Base-by-base conservation (phyloP, 805 yeast genomes). In the Pichia eremophila region DNA sequence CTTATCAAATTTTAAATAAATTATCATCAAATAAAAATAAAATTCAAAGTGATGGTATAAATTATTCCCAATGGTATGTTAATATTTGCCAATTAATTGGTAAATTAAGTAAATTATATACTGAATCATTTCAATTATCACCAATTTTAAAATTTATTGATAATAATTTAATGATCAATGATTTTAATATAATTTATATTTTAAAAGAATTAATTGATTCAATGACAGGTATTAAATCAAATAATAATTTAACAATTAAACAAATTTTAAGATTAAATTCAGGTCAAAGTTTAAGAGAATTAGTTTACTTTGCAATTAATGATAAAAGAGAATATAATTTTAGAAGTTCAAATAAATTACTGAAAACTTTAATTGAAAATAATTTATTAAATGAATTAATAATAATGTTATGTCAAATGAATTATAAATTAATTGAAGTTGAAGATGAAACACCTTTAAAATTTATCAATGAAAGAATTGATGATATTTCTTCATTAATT, bases 61-160 rank as follows among this genome's bases (percentile, higher is more conserved):
- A 80, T 55, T 90, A 85, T 48, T 71, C 84, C 27, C 81, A 77
- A 55, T 91, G 98, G 98, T 73, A 89, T 34, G 93, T 84, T 56
- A 84, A 95, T 22, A 69, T 91, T 32, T 76, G 95, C 0, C 69
- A 79, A 1, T 90, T 91, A 59, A 77, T 86, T 45, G 95, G 95
- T 0, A 79, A 83, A 47, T 65, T 89, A 5, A 76, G 87, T 62
- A 64, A 75, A 54, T 61, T 72, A 41, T 70, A 80, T 68, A 68
- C 78, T 36, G 49, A 63, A 52, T 55, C 63, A 2, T 78, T 91
- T 67, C 81, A 82, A 54, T 58, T 85, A 36, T 61, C 68, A 4
- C 87, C 91, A 5, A 65, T 91, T 12, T 59, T 88, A 15, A 65
- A 68, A 2, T 83, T 74, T 57, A 63, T 84, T 8, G 57, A 83